These are phyloP conservation scores for Trichoderma brevicompactum DNA, from an alignment of 2,329 filamentous ascomycete species.

Conservation along the genomic window DNA sequence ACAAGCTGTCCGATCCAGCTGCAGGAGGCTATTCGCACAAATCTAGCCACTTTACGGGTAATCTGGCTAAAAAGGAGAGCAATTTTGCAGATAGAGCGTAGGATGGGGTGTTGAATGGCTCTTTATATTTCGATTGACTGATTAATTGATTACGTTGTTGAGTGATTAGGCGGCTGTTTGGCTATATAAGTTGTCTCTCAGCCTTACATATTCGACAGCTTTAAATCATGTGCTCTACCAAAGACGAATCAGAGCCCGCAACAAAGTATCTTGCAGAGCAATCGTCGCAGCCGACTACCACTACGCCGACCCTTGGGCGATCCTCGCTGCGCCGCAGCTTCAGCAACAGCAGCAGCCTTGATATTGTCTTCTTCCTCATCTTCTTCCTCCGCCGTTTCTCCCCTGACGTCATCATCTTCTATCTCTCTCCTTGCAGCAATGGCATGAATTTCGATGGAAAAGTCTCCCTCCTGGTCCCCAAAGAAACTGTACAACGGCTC, in stretches of 20 bases:
- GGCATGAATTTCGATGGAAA: conserved; percentile 46
- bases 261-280: conserved; percentile 34
- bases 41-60: background rate
- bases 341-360: conserved; percentile 17
- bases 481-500: conserved; percentile 64
- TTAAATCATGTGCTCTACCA: background rate
- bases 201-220: background rate
- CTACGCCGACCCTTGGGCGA: no score
- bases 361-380: conserved; percentile 34
- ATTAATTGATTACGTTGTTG: background rate
- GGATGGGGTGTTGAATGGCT: background rate
- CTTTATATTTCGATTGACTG: no score
- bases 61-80: background rate
- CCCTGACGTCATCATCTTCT: background rate
- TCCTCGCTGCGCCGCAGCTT: background rate
- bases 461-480: conserved; percentile 71
- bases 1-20: background rate
- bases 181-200: background rate
- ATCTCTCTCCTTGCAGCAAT: conserved; percentile 38
- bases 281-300: conserved; percentile 34
- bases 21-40: background rate
- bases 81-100: background rate
- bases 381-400: conserved; percentile 29
- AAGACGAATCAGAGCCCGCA: no score
- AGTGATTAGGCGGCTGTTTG: background rate